Base-by-base conservation (phyloP, 2,329 filamentous ascomycete genomes). In the Didymella sp. region DNA sequence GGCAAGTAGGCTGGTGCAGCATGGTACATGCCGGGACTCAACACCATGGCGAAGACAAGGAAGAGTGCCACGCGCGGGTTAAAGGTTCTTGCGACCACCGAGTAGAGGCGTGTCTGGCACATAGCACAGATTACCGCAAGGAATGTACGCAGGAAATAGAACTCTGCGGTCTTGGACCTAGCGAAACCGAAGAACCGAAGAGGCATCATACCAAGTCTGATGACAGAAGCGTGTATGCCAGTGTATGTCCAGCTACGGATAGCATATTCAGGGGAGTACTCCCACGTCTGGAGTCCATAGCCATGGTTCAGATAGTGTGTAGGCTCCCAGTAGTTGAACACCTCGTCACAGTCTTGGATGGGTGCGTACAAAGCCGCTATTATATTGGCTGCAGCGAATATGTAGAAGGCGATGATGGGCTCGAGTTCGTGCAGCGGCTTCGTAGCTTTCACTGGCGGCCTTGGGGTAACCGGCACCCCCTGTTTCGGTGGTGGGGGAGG, bases 311-410 rank as follows among this genome's bases (percentile, higher is more conserved):
- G 84, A 77, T 97, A 99, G 77, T 99, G 95, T 0, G 93, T 87
- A 0, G 95, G 94, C 71, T 99, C 95, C 92, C 94, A 99, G 81
- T 96, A 99, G 76, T 99, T 99, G 84, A 96, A 99, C 11, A 94
- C 94, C 80, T 99, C 95, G 70, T 99, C 95, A 74, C 95, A 99
- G 77, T 99, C 95, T 75, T 97, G 93, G 63, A 99, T 96, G 0
- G 95, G 95, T 2, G 92, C 88, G 74, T 89, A 94, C 28, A 89
- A 71, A 11, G 94, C 95, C 6, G 94, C 90, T 21, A 94, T 69
- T 17, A 89, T 64, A 72, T 92, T 92, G 63, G 89, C 88, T 27
- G 81, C 80, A 42, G 96, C 80, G 74, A 96, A 95, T 61, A 91
- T 77, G 72, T 90, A 95, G 74, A 97, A 96, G 12, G 89, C 89